Evolutionary conservation across 202 grass and related monocot genomes (phyloP).

Genomic region (Brachypodium distachyon): DNA sequence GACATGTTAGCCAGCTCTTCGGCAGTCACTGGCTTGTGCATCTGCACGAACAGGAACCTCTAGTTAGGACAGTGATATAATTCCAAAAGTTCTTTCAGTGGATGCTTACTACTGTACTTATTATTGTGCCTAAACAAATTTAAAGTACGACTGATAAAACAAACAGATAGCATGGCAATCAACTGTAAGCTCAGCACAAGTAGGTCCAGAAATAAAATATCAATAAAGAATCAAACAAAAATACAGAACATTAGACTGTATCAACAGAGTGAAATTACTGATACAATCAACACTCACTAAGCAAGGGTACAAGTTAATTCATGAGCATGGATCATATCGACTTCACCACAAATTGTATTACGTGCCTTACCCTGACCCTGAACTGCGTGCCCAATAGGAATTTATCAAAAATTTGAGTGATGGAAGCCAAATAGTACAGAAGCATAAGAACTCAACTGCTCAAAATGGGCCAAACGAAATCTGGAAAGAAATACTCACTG

Average conservation of each 20-base stretch:
- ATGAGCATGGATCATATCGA: background rate
- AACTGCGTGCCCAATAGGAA: background rate
- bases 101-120: background rate
- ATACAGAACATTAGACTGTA: background rate
- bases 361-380: background rate
- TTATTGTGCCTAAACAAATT: background rate
- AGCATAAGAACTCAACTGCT: background rate
- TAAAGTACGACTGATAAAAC: background rate
- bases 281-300: background rate
- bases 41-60: slow-evolving; percentile 39
- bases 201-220: background rate
- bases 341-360: background rate
- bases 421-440: background rate
- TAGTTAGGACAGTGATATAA: background rate
- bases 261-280: background rate
- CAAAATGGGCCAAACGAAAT: background rate
- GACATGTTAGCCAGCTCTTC: slow-evolving; percentile 56
- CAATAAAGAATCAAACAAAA: background rate
- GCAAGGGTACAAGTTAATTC: background rate
- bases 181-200: background rate
- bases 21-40: slow-evolving; percentile 73
- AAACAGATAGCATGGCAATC: background rate
- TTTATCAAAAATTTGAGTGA: background rate
- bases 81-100: background rate
- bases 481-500: slow-evolving; percentile 36